Evolutionary conservation across 2,329 filamentous ascomycete genomes (phyloP).

Genomic region (Xylariaceae sp.): DNA sequence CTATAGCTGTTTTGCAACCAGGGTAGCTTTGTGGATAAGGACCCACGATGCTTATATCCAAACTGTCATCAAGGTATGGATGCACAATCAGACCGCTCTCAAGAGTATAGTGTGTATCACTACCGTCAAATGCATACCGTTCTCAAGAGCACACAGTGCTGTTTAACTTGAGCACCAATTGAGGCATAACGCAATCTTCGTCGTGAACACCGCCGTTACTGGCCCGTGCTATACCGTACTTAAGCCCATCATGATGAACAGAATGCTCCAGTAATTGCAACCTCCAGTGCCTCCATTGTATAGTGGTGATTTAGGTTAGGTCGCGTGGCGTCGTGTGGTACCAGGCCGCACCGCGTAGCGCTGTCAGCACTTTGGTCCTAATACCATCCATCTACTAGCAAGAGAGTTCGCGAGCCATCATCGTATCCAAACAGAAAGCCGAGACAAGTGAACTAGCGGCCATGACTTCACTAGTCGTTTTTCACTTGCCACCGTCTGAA

Average conservation of each 20-base stretch:
- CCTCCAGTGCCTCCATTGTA: neutral
- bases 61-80: neutral
- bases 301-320: neutral
- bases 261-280: neutral
- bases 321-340: neutral
- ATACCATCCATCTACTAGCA: neutral
- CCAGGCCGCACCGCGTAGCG: neutral
- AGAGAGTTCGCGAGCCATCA: neutral
- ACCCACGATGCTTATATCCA: too few relatives aligned
- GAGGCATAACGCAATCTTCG: too few relatives aligned
- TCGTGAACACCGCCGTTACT: too few relatives aligned
- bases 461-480: neutral
- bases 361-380: neutral
- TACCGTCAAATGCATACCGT: neutral
- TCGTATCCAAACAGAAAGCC: neutral
- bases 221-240: too few relatives aligned
- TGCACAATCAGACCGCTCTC: neutral
- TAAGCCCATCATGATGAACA: neutral
- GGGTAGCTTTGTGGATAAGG: too few relatives aligned
- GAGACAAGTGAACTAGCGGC: neutral
- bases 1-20: too few relatives aligned
- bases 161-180: too few relatives aligned
- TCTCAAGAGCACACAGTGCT: too few relatives aligned
- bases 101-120: neutral
- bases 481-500: slow-evolving; percentile 44